Evolutionary conservation across 768 basidiomycete species (phyloP).

Genomic region (Tylopilus intermedius): DNA sequence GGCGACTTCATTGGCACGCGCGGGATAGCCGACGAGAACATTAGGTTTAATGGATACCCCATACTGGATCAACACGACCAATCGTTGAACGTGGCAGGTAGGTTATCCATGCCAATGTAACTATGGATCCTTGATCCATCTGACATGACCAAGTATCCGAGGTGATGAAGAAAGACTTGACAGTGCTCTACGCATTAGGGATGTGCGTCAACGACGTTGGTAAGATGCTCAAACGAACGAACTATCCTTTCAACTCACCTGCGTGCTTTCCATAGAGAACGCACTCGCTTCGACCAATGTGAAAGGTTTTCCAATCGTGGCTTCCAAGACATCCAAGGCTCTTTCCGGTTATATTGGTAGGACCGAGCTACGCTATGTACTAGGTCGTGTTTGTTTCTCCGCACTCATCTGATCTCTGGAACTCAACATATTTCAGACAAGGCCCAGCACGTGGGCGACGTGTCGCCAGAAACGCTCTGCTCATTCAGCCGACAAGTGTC

Average conservation of each 20-base stretch:
- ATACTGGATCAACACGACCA: slow-evolving; percentile 96
- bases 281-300: slow-evolving; percentile 68
- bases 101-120: slow-evolving; percentile 19
- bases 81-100: slow-evolving; percentile 86
- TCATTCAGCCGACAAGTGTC: slow-evolving; percentile 53
- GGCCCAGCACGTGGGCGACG: slow-evolving; percentile 57
- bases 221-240: slow-evolving; percentile 34
- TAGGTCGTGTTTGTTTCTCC: slow-evolving; percentile 42
- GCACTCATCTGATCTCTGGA: neutral
- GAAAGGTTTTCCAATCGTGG: slow-evolving; percentile 89
- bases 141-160: slow-evolving; percentile 56
- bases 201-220: slow-evolving; percentile 77
- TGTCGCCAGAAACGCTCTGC: slow-evolving; percentile 64
- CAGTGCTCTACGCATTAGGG: slow-evolving; percentile 67
- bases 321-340: slow-evolving; percentile 51
- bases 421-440: slow-evolving; percentile 48
- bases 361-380: slow-evolving; percentile 76
- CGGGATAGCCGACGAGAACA: slow-evolving; percentile 96
- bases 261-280: slow-evolving; percentile 45
- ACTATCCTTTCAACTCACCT: slow-evolving; percentile 1
- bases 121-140: slow-evolving; percentile 5
- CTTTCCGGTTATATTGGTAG: slow-evolving; percentile 87
- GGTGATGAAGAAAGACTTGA: slow-evolving; percentile 83
- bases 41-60: slow-evolving; percentile 94
- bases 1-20: slow-evolving; percentile 90